Conservation (phyloP, 1,139 yeast species). For the Yamadazyma mexicana region DNA sequence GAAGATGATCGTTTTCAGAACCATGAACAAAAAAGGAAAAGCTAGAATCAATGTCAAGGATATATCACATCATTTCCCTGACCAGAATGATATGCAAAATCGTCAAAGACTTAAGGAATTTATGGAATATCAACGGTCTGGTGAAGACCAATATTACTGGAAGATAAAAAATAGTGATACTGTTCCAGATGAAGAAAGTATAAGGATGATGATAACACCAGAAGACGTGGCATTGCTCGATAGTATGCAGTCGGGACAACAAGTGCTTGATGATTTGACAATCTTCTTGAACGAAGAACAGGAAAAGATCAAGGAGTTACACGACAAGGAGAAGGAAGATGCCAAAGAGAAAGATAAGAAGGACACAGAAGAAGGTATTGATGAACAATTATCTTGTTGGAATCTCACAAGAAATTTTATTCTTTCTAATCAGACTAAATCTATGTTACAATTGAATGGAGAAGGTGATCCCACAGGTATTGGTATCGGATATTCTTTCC, state of each 20-base stretch:
- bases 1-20: slow-evolving; percentile 91
- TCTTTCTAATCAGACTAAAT: slow-evolving; percentile 93
- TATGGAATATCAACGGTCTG: slow-evolving; percentile 95
- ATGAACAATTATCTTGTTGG: slow-evolving; percentile 94
- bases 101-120: slow-evolving; percentile 94
- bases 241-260: slow-evolving; percentile 93
- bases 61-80: slow-evolving; percentile 91
- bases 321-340: slow-evolving; percentile 18
- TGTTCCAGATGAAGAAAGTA: slow-evolving; percentile 75
- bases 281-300: slow-evolving; percentile 19
- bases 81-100: slow-evolving; percentile 96
- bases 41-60: slow-evolving; percentile 84
- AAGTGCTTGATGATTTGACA: slow-evolving; percentile 62
- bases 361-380: slow-evolving; percentile 52
- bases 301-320: slow-evolving; percentile 28
- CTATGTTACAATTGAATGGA: slow-evolving; percentile 95
- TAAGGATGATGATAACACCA: slow-evolving; percentile 84
- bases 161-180: slow-evolving; percentile 69
- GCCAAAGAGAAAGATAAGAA: slow-evolving; percentile 26
- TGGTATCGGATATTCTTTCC: slow-evolving; percentile 86
- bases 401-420: slow-evolving; percentile 85
- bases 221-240: slow-evolving; percentile 88
- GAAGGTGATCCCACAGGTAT: slow-evolving; percentile 95
- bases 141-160: slow-evolving; percentile 96
- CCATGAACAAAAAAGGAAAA: slow-evolving; percentile 72